Evolutionary conservation across 2,329 filamentous ascomycete species (phyloP).

Genomic region (Ophiostoma angusticollis): DNA sequence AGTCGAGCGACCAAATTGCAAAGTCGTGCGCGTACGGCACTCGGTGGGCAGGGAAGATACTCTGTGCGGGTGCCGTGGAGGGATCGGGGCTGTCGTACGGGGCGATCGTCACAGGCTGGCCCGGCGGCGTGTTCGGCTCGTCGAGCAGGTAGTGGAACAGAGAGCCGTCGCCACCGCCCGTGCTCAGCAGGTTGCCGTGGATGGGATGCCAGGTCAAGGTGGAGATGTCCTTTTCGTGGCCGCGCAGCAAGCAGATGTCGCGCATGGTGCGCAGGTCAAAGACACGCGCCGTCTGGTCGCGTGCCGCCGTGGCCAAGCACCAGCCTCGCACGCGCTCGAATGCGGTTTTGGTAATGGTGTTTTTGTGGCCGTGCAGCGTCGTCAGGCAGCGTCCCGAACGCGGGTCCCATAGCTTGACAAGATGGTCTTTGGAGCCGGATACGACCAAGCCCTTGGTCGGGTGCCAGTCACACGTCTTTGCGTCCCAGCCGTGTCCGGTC

Average conservation of each 20-base stretch:
- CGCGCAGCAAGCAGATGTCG: slow-evolving; percentile 83
- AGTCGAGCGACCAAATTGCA: slow-evolving; percentile 94
- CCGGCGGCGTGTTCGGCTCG: slow-evolving; percentile 70
- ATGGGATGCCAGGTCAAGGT: slow-evolving; percentile 89
- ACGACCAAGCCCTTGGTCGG: slow-evolving; percentile 87
- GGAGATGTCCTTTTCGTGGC: slow-evolving; percentile 92
- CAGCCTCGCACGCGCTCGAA: slow-evolving; percentile 79
- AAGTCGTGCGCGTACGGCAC: slow-evolving; percentile 83
- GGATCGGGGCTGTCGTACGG: slow-evolving; percentile 81
- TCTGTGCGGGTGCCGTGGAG: slow-evolving; percentile 65
- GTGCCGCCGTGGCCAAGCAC: slow-evolving; percentile 80
- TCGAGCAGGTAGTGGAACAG: slow-evolving; percentile 92
- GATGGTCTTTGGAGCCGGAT: slow-evolving; percentile 92
- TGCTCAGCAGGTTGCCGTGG: slow-evolving; percentile 78
- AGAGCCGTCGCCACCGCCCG: slow-evolving; percentile 79
- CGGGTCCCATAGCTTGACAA: slow-evolving; percentile 98
- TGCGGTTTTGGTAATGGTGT: slow-evolving; percentile 82
- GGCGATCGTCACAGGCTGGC: slow-evolving; percentile 44
- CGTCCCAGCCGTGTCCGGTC: slow-evolving; percentile 95
- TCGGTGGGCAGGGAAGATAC: slow-evolving; percentile 84
- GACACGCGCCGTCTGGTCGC: slow-evolving; percentile 83
- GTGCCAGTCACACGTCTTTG: slow-evolving; percentile 96
- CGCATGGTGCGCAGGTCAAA: slow-evolving; percentile 98
- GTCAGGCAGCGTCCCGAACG: slow-evolving; percentile 79
- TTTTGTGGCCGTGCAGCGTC: slow-evolving; percentile 92